phyloP scores from a whole-genome alignment of 2,329 filamentous ascomycete genomes.

The Ophiostoma triangulosporum region DNA sequence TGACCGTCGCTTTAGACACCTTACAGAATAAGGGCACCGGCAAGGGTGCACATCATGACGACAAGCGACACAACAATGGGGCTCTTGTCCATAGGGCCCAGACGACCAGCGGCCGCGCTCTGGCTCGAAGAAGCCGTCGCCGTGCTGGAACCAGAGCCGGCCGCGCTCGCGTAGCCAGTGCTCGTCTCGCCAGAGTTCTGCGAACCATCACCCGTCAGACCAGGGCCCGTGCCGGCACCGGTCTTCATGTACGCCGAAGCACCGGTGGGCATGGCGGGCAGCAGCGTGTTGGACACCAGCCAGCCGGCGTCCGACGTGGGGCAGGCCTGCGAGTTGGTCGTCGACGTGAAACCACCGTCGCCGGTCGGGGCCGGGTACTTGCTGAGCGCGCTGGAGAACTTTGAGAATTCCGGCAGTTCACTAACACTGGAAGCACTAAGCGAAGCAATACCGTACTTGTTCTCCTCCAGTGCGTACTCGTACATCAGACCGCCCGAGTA shows the following conservation, averaged over 20 bases:
- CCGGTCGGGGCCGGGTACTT: slow-evolving; percentile 38
- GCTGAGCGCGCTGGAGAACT: slow-evolving; percentile 34
- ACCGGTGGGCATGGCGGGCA: slow-evolving; percentile 38
- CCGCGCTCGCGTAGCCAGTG: slow-evolving; percentile 26
- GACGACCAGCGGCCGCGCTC: slow-evolving; percentile 19
- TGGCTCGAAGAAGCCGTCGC: slow-evolving; percentile 22
- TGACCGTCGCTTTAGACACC: no score
- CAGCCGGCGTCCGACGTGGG: slow-evolving; percentile 35
- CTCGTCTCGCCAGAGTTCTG: slow-evolving; percentile 37
- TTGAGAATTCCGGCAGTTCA: slow-evolving; percentile 48
- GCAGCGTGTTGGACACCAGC: slow-evolving; percentile 34
- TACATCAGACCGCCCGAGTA: slow-evolving; percentile 96
- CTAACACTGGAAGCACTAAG: slow-evolving; percentile 42
- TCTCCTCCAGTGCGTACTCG: slow-evolving; percentile 75
- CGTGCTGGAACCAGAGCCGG: slow-evolving; percentile 26
- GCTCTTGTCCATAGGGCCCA: slow-evolving; percentile 23
- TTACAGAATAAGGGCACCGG: slow-evolving; percentile 28
- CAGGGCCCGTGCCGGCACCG: slow-evolving; percentile 40
- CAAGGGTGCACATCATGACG: slow-evolving; percentile 24
- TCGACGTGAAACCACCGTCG: slow-evolving; percentile 33
- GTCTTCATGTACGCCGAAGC: slow-evolving; percentile 39
- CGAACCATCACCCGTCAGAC: slow-evolving; percentile 38
- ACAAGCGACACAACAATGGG: slow-evolving; percentile 23
- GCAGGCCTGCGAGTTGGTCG: slow-evolving; percentile 34
- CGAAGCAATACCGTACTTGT: slow-evolving; percentile 67